A percentile compares a stretch with the other conserved stretches of the same genome.
These are phyloP conservation scores for Torulaspora gathmanii DNA, from an alignment of 805 yeast genomes.

Conservation along the genomic window DNA sequence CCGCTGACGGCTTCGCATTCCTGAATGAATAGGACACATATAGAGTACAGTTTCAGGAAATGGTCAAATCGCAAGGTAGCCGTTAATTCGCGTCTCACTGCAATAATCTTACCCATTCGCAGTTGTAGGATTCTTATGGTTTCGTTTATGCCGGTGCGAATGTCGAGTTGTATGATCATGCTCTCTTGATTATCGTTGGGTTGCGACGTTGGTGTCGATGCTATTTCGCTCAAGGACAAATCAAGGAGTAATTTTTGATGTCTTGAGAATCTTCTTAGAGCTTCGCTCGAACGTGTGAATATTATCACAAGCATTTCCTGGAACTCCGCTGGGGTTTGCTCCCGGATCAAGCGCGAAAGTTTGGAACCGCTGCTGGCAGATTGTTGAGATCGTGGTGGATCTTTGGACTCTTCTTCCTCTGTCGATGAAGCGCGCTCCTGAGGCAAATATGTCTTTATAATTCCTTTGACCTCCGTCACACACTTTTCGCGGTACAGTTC, in stretches of 20 bases:
- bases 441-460: constrained; percentile 65
- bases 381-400: constrained; percentile 16
- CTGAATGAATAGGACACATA: constrained; percentile 63
- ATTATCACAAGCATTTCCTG: constrained; percentile 61
- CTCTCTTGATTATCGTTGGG: constrained; percentile 29
- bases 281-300: constrained; percentile 62
- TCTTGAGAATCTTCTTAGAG: constrained; percentile 63
- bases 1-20: constrained; percentile 86
- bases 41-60: constrained; percentile 62
- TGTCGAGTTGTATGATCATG: constrained; percentile 56
- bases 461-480: constrained; percentile 64
- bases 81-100: constrained; percentile 69
- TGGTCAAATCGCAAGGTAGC: constrained; percentile 52
- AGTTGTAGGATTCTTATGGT: constrained; percentile 69
- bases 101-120: constrained; percentile 70
- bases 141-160: constrained; percentile 57
- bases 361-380: constrained; percentile 37
- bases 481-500: constrained; percentile 61
- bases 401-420: constrained; percentile 4
- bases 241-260: constrained; percentile 80
- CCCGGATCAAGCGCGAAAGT: constrained; percentile 49
- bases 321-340: constrained; percentile 69
- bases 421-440: constrained; percentile 31
- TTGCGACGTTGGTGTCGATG: constrained; percentile 29
- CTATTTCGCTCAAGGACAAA: constrained; percentile 49